phyloP scores from a whole-genome alignment of 768 basidiomycete species.

The Sporobolomyces pararoseus region DNA sequence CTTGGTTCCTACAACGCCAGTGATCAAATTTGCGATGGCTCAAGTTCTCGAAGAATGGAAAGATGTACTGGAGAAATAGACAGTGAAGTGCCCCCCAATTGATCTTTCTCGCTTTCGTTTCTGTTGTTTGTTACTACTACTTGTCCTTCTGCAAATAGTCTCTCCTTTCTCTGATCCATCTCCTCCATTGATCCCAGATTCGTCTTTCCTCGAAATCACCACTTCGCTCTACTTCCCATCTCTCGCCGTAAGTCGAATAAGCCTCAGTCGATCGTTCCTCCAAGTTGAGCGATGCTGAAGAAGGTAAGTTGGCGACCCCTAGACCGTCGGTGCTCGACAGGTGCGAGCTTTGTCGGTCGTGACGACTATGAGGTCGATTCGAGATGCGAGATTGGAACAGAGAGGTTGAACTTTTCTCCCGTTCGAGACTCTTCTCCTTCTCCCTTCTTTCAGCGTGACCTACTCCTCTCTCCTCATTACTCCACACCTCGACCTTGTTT shows the following conservation, averaged over 20 bases:
- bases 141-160: background rate
- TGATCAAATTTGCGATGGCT: constrained; percentile 78
- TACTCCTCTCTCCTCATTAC: background rate
- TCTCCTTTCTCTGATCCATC: background rate
- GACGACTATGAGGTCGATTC: background rate
- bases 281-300: background rate
- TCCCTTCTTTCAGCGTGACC: background rate
- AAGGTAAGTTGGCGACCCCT: background rate
- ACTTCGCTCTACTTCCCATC: constrained; percentile 4
- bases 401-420: background rate
- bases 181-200: background rate
- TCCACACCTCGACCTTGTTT: background rate
- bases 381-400: background rate
- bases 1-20: constrained; percentile 69
- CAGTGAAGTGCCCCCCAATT: background rate
- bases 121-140: background rate
- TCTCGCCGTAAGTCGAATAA: constrained; percentile 10
- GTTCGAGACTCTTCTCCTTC: background rate
- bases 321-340: background rate
- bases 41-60: constrained; percentile 79
- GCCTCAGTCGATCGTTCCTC: background rate
- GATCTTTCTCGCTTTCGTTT: background rate
- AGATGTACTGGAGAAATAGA: constrained; percentile 44
- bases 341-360: background rate
- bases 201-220: background rate